Evolutionary conservation across 108 stramenopile genomes (phyloP).

Genomic region (Nannochloropsis gaditana): DNA sequence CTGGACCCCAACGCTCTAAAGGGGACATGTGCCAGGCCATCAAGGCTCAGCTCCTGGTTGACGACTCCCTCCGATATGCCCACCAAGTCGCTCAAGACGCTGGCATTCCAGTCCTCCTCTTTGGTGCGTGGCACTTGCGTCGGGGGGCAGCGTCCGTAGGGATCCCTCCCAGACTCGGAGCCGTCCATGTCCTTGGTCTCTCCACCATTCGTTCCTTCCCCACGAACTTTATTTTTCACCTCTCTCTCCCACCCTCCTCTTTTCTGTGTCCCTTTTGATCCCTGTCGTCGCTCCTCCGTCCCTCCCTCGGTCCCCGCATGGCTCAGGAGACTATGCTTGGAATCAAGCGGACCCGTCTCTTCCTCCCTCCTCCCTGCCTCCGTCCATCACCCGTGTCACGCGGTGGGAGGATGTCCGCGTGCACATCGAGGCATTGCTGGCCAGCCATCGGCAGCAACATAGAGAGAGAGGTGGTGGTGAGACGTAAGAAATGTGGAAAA

Average conservation of each 20-base stretch:
- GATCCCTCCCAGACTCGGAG: background rate
- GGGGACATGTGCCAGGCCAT: slow-evolving; percentile 55
- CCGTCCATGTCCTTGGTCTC: background rate
- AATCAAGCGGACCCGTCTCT: background rate
- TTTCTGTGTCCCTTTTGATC: background rate
- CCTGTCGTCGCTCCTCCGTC: background rate
- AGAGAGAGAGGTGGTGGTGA: background rate
- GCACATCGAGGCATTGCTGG: background rate
- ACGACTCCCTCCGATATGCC: slow-evolving; percentile 53
- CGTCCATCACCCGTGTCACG: too few relatives aligned
- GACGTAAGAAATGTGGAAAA: too few relatives aligned
- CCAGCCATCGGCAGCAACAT: background rate
- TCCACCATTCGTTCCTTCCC: background rate
- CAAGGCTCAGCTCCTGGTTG: slow-evolving; percentile 52
- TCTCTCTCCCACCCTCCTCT: background rate
- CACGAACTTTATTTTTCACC: background rate
- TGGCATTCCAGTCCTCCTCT: background rate
- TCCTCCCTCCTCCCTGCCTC: background rate
- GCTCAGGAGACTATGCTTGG: background rate
- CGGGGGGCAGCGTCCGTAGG: background rate
- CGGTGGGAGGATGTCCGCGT: background rate
- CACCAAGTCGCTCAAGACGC: background rate
- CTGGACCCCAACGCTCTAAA: slow-evolving; percentile 42
- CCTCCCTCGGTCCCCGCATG: background rate
- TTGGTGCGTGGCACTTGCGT: background rate